Conservation (phyloP, 139 green algal species). For the Micractinium sp. region DNA sequence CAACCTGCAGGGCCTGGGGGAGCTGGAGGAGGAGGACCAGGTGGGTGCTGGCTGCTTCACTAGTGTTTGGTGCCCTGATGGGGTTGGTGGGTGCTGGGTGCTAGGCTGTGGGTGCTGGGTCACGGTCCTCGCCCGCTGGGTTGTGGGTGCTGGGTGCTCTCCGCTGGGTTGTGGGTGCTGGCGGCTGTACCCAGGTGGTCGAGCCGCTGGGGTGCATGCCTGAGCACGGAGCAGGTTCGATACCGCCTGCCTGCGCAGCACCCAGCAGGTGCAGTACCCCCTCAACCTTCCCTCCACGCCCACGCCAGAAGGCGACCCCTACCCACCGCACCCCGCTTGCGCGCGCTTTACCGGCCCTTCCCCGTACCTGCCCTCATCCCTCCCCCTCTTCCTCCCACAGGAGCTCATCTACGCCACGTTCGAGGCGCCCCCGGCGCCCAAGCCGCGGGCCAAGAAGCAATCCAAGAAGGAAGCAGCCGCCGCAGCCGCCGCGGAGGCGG, state of each 20-base stretch:
- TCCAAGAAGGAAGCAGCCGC: too few relatives aligned
- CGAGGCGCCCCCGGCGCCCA: background rate
- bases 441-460: slow-evolving; percentile 45
- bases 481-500: too few relatives aligned
- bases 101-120: background rate
- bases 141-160: background rate
- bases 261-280: background rate
- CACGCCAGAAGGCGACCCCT: background rate
- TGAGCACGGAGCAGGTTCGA: background rate
- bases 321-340: background rate
- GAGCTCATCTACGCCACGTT: background rate
- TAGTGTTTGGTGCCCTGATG: too few relatives aligned
- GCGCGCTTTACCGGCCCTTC: too few relatives aligned
- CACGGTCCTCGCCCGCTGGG: too few relatives aligned
- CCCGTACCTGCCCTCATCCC: background rate
- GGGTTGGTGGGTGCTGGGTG: background rate
- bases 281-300: too few relatives aligned
- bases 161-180: background rate
- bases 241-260: too few relatives aligned
- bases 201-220: too few relatives aligned
- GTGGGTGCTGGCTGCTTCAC: background rate
- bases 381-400: background rate
- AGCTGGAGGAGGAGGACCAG: slow-evolving; percentile 3
- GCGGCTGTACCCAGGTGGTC: background rate
- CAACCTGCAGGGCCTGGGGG: background rate